Evolutionary conservation across 129 eudicot species (phyloP).

Genomic region (Ambrosia trifida): DNA sequence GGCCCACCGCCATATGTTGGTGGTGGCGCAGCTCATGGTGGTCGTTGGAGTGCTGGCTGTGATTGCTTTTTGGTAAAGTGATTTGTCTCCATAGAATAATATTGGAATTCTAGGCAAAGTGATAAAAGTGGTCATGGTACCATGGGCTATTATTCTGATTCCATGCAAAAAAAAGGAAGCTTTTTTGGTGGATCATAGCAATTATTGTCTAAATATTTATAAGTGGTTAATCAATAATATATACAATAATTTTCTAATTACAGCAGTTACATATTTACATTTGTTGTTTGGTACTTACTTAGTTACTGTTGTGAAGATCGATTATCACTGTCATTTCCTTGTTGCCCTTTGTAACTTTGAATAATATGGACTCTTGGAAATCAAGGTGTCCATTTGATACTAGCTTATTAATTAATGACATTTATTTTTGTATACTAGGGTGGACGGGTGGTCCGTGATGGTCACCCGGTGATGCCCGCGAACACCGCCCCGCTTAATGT

Average conservation of each 20-base stretch:
- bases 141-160: conserved; percentile 9
- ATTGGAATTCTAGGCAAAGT: conserved; percentile 1
- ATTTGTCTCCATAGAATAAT: conserved; percentile 1
- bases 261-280: no score
- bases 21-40: conserved; percentile 32
- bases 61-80: conserved; percentile 34
- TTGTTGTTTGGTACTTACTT: background rate
- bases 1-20: conserved; percentile 28
- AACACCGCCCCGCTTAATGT: no score
- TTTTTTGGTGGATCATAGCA: conserved; percentile 9
- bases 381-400: background rate
- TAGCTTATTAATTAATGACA: background rate
- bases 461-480: no score
- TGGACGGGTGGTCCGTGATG: no score
- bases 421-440: background rate
- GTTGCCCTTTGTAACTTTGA: background rate
- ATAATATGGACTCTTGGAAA: conserved; percentile 2
- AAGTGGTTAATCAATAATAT: background rate
- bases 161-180: background rate
- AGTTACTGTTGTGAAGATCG: background rate
- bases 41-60: conserved; percentile 34
- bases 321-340: background rate
- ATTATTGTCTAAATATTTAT: conserved; percentile 26
- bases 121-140: background rate
- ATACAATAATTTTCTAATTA: background rate